Percentiles rank a stretch among this genome's conserved stretches.
These are phyloP conservation scores for Penicillium chermesinum DNA, from an alignment of 495 filamentous ascomycete species.

Conservation along the genomic window DNA sequence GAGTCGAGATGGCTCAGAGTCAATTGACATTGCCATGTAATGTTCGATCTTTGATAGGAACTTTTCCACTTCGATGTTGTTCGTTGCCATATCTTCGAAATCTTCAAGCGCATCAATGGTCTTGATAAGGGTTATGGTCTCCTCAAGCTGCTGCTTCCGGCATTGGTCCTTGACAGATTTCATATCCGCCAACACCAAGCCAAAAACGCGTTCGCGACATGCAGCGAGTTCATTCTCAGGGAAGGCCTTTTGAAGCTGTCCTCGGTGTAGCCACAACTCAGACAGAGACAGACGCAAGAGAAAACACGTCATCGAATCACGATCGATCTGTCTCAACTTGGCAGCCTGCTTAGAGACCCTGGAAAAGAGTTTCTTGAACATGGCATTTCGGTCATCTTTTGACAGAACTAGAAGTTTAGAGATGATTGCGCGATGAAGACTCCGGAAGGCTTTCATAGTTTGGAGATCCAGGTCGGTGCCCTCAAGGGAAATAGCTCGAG, in stretches of 20 bases:
- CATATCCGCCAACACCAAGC: constrained; percentile 33
- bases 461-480: constrained; percentile 37
- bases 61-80: constrained; percentile 36
- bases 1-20: constrained; percentile 32
- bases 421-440: constrained; percentile 33
- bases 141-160: constrained; percentile 38
- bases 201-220: constrained; percentile 34
- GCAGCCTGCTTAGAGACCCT: constrained; percentile 30
- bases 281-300: constrained; percentile 36
- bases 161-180: constrained; percentile 38
- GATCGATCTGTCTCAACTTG: constrained; percentile 33
- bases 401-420: constrained; percentile 34
- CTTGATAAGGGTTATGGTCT: constrained; percentile 39
- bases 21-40: constrained; percentile 36
- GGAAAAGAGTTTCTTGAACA: constrained; percentile 35
- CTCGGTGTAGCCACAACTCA: constrained; percentile 36
- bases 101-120: constrained; percentile 42
- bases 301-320: constrained; percentile 39
- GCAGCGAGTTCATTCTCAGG: constrained; percentile 29
- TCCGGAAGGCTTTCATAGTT: constrained; percentile 40
- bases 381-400: constrained; percentile 29
- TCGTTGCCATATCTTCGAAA: constrained; percentile 38
- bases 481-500: constrained; percentile 31
- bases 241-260: constrained; percentile 25
- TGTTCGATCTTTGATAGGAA: constrained; percentile 36